Evolutionary conservation across 768 basidiomycete species (phyloP).

Genomic region (Leccinellum rugosiceps): DNA sequence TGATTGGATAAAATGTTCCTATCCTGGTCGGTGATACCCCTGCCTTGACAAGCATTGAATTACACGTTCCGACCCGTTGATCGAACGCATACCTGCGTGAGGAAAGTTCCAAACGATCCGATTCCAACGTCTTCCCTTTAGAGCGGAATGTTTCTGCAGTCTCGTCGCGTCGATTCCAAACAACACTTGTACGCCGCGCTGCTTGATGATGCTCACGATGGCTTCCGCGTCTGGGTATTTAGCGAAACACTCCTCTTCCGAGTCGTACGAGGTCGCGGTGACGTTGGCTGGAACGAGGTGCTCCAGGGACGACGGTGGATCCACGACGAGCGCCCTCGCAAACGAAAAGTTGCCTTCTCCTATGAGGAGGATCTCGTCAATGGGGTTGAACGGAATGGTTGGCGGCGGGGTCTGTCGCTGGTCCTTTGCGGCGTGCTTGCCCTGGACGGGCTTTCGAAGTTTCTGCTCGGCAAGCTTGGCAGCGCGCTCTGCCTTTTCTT

Average conservation of each 20-base stretch:
- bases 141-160: constrained; percentile 52
- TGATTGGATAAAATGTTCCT: constrained; percentile 92
- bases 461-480: constrained; percentile 42
- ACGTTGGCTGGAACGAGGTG: constrained; percentile 63
- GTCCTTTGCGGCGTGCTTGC: constrained; percentile 31
- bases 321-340: constrained; percentile 63
- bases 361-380: constrained; percentile 70
- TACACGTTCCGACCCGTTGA: not conserved
- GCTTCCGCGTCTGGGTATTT: constrained; percentile 78
- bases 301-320: constrained; percentile 44
- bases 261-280: constrained; percentile 84
- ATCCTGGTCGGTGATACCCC: constrained; percentile 90
- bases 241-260: constrained; percentile 64
- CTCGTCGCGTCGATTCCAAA: constrained; percentile 86
- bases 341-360: constrained; percentile 98
- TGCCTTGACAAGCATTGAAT: constrained; percentile 44
- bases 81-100: constrained; percentile 71
- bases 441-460: constrained; percentile 31
- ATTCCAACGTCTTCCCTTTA: constrained; percentile 70
- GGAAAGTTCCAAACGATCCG: constrained; percentile 94
- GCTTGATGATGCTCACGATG: constrained; percentile 54
- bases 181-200: constrained; percentile 63
- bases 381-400: constrained; percentile 62
- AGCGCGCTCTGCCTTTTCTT: constrained; percentile 56
- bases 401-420: constrained; percentile 34